These are phyloP conservation scores for Oryza punctata DNA, from an alignment of 176 grass and related monocot species.

Conservation along the genomic window DNA sequence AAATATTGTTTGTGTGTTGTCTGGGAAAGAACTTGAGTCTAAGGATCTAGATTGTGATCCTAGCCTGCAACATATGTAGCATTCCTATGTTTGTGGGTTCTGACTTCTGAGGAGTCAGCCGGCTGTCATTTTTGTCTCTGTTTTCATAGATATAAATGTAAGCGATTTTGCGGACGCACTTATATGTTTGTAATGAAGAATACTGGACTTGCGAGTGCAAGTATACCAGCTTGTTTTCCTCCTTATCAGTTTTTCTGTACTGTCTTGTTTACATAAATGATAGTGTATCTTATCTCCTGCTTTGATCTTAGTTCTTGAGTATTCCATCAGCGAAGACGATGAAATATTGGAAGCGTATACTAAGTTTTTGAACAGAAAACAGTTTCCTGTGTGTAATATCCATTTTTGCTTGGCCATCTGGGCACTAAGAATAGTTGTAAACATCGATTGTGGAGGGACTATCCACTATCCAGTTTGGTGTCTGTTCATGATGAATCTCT, in stretches of 20 bases:
- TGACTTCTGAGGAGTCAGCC: constrained; percentile 41
- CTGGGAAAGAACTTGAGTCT: constrained; percentile 18
- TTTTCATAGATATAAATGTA: constrained; percentile 57
- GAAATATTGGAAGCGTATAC: not conserved
- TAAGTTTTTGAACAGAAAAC: not conserved
- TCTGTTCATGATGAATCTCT: not conserved
- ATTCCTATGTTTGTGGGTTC: constrained; percentile 53
- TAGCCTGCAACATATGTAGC: constrained; percentile 44
- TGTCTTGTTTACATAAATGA: not conserved
- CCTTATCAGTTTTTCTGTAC: not conserved
- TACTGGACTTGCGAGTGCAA: constrained; percentile 44
- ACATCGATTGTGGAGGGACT: not conserved
- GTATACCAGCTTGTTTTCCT: constrained; percentile 13
- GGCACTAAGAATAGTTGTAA: not conserved
- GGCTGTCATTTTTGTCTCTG: constrained; percentile 18
- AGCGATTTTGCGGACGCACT: constrained; percentile 61
- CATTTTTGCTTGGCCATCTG: not conserved
- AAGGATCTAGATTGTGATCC: constrained; percentile 50
- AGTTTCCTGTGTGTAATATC: not conserved
- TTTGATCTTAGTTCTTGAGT: not conserved
- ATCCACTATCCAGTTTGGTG: not conserved
- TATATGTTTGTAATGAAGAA: constrained; percentile 59
- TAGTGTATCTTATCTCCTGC: not conserved
- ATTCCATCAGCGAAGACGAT: not conserved
- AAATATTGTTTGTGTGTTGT: constrained; percentile 24